Evolutionary conservation across 2,329 filamentous ascomycete species (phyloP).

Genomic region (Furcasterigmium furcatum): DNA sequence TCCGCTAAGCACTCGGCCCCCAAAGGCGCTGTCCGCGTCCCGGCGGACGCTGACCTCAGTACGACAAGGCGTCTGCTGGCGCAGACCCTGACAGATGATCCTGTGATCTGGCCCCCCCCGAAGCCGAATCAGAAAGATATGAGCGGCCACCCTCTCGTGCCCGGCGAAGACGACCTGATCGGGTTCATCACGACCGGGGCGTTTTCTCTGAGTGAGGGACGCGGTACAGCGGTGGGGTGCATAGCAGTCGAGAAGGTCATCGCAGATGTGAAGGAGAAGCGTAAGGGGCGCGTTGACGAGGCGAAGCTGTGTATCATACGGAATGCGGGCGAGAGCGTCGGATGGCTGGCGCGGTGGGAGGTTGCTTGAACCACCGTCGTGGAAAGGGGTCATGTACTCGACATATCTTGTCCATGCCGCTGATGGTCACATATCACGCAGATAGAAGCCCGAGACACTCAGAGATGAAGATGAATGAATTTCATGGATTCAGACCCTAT

Average conservation of each 20-base stretch:
- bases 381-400: too few species aligned
- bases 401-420: too few species aligned
- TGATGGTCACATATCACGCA: too few species aligned
- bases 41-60: constrained; percentile 23
- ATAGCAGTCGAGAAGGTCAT: constrained; percentile 59
- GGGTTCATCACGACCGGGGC: constrained; percentile 89
- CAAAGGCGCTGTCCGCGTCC: constrained; percentile 18
- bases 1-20: constrained; percentile 5
- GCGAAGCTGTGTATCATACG: constrained; percentile 72
- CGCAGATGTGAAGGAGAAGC: constrained; percentile 26
- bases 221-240: constrained; percentile 71
- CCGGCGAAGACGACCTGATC: constrained; percentile 71
- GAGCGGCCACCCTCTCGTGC: constrained; percentile 63
- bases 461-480: too few species aligned
- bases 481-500: too few species aligned
- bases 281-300: constrained; percentile 30
- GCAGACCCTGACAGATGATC: constrained; percentile 36
- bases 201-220: constrained; percentile 75
- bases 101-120: constrained; percentile 29
- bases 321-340: constrained; percentile 74
- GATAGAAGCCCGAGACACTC: too few species aligned
- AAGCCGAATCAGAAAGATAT: constrained; percentile 32
- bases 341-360: constrained; percentile 79
- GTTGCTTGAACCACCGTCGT: constrained; percentile 51
- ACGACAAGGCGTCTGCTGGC: constrained; percentile 41